Evolutionary conservation across 441 rosid species (phyloP).

Genomic region (Populus hybrid): DNA sequence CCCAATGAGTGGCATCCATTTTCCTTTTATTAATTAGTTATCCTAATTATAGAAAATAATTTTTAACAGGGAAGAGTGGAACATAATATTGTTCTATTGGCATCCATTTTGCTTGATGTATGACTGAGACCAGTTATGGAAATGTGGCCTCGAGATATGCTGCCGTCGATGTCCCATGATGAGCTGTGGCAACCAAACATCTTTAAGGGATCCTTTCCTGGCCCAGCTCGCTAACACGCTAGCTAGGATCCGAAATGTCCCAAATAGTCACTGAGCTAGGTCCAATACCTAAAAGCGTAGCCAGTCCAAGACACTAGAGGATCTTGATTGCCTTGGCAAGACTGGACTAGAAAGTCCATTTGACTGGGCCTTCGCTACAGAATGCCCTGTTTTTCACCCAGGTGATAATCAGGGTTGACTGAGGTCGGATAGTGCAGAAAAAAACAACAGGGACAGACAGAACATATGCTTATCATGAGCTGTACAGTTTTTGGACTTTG

Average conservation of each 20-base stretch:
- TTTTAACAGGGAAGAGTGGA: not conserved
- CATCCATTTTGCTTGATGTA: not conserved
- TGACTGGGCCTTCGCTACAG: not conserved
- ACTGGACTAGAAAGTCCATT: not conserved
- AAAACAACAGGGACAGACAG: not conserved
- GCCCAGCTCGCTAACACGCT: not conserved
- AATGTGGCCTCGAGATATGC: not conserved
- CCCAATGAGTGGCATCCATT: not conserved
- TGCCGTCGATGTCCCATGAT: not conserved
- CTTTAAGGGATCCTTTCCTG: not conserved
- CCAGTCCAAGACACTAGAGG: not conserved
- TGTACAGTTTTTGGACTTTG: constrained; percentile 14
- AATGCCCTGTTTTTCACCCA: not conserved
- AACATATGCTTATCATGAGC: not conserved
- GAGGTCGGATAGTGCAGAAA: not conserved
- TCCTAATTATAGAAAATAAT: not conserved
- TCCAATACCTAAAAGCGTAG: no score
- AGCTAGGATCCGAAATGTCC: no score
- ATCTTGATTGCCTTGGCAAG: not conserved
- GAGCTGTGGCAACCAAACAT: not conserved
- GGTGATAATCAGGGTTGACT: not conserved
- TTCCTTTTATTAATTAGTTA: not conserved
- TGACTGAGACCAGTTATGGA: not conserved
- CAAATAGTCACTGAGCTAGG: not conserved
- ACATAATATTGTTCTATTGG: no score